These are phyloP conservation scores for Alternaria sp. DNA, from an alignment of 2,329 filamentous ascomycete genomes.

Conservation along the genomic window DNA sequence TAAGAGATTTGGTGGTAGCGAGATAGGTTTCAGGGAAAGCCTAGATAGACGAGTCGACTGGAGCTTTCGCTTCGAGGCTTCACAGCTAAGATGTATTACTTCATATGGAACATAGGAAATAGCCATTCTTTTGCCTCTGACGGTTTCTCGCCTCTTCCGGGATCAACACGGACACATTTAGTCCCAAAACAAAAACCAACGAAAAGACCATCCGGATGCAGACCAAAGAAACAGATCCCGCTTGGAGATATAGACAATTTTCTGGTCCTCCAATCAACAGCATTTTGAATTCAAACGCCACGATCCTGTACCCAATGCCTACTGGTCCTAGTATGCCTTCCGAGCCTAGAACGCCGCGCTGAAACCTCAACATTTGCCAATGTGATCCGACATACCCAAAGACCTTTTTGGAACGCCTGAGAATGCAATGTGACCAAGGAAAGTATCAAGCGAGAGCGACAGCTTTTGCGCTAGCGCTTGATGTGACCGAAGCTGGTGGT, in stretches of 20 bases:
- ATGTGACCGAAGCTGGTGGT: slow-evolving; percentile 32
- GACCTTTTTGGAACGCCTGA: slow-evolving; percentile 2
- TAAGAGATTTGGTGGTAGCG: background rate
- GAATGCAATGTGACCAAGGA: slow-evolving; percentile 1
- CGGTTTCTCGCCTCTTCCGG: background rate
- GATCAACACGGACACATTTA: background rate
- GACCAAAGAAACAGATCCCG: background rate
- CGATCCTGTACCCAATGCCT: slow-evolving; percentile 7
- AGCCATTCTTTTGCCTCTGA: background rate
- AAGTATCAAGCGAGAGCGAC: slow-evolving; percentile 14
- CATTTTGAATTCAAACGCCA: background rate
- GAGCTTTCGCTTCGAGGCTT: background rate
- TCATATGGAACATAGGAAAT: background rate
- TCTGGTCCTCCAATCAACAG: background rate
- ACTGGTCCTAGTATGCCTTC: background rate
- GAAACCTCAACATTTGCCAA: background rate
- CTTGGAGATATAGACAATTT: background rate
- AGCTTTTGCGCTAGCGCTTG: slow-evolving; percentile 18
- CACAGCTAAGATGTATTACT: background rate
- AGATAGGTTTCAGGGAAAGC: background rate
- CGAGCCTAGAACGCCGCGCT: slow-evolving; percentile 10
- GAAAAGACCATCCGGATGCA: background rate
- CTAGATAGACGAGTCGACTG: background rate
- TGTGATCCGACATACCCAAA: background rate
- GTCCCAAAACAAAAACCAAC: background rate